Evolutionary conservation across 805 yeast genomes (phyloP).

Genomic region (Diddensiella transvaalensis): DNA sequence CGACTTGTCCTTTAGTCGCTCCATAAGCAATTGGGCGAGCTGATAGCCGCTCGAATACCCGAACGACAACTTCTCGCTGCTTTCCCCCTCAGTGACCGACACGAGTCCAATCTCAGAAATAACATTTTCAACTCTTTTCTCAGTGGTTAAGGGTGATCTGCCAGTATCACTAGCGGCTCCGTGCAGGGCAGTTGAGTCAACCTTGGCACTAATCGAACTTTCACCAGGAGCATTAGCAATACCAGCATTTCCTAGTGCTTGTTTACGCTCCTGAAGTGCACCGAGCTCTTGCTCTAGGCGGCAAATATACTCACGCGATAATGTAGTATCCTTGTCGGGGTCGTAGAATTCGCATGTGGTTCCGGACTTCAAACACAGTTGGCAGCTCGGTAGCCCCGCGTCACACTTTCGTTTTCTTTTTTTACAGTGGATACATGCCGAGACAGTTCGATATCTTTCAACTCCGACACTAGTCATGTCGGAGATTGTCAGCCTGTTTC

Average conservation of each 20-base stretch:
- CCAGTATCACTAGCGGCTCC: too few relatives aligned
- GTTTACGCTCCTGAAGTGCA: slow-evolving; percentile 6
- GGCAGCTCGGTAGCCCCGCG: slow-evolving; percentile 11
- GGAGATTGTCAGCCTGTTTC: too few relatives aligned
- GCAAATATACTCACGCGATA: slow-evolving; percentile 11
- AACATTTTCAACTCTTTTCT: slow-evolving; percentile 11
- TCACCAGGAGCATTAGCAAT: background rate
- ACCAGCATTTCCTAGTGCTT: background rate
- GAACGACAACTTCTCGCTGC: slow-evolving; percentile 10
- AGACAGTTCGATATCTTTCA: background rate
- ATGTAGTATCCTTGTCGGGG: slow-evolving; percentile 1
- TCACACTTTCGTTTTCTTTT: slow-evolving; percentile 15
- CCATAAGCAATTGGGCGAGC: slow-evolving; percentile 14
- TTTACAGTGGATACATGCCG: slow-evolving; percentile 12
- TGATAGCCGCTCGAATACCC: slow-evolving; percentile 15
- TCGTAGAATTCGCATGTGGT: slow-evolving; percentile 13
- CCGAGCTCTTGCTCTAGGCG: slow-evolving; percentile 7
- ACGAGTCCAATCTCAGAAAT: slow-evolving; percentile 14
- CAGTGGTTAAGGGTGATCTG: slow-evolving; percentile 4
- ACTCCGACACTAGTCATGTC: too few relatives aligned
- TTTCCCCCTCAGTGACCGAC: slow-evolving; percentile 7
- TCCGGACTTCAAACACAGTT: slow-evolving; percentile 10
- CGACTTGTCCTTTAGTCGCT: slow-evolving; percentile 6
- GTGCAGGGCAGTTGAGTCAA: background rate
- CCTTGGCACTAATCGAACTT: background rate